Evolutionary conservation across 345 rosid species (phyloP), one percentile per base, ranked within the genome.

Genomic region (Dipteronia sinensis): DNA sequence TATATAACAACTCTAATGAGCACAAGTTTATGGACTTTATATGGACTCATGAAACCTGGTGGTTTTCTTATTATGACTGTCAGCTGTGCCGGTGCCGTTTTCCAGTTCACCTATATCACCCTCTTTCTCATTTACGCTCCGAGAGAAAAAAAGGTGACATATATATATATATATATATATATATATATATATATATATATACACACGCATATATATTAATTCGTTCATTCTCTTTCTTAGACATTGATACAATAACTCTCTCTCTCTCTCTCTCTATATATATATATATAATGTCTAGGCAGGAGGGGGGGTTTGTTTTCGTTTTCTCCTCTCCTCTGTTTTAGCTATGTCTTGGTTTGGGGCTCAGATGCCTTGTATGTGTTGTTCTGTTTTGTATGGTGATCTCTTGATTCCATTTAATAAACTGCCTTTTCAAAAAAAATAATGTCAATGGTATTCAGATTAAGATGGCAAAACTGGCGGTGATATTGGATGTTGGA

Each of bases 1-100:
- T 90, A 90, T 61, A 82, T 88, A 59, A 87, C 90, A 1, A 86
- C 94, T 6, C 84, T 90, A 23, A 13, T 89, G 73, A 83, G 90
- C 85, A 85, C 94, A 1, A 85, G 90, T 34, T 75, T 89, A 67
- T 89, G 94, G 94, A 85, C 86, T 67, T 87, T 90, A 82, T 89
- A 90, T 69, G 94, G 94, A 64, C 44, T 89, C 29, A 69, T 90
- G 11, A 87, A 87, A 69, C 90, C 94, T 0, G 86, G 79, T 0
- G 91, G 90, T n/a, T 76, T 89, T 22, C 90, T 90, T 34, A 72
- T 89, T 3, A 31, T 80, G 15, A 89, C 94, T 0, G 91, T 89
- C 5, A 90, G 89, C 63, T 86, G 88, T 0, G 85, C 84, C 0
- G 94, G 94, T 11, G 79, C 83, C 10, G 22, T 75, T 64, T 59